Evolutionary conservation across 78 protist genomes (phyloP), one percentile per base, ranked within the genome.

Genomic region (Dictyostelium intermedium): DNA sequence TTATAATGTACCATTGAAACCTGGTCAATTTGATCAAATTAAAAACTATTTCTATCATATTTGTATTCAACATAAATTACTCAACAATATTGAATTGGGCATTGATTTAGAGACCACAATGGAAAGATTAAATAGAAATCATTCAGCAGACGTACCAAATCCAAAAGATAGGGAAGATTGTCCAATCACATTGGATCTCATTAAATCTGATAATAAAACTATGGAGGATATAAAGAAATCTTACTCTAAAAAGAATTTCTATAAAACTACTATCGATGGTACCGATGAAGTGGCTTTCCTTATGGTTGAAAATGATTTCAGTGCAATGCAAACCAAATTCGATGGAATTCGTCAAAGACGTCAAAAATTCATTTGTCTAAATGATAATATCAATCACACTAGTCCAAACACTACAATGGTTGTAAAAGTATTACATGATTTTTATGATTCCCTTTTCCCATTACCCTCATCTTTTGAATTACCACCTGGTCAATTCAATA

Each of bases 341-440:
- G 98, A 98, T 35, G 92, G 93, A 13, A 56, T 98, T 41, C 97
- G 97, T 41, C 56, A 37, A 39, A 43, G 43, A 60, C 72, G 97
- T 7, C 85, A 91, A n/a, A 96, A 96, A 76, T 98, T 97, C 41
- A 77, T 98, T 78, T 98, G 99, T 69, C 82, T 98, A 45, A 98
- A 98, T 86, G 99, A 98, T 81, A 95, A 98, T 97, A 93, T 97
- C 63, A 74, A 98, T 78, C 96, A 97, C 85, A 39, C 66, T 9
- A 37, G 84, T 20, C 95, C 96, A 8, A 30, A 50, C 3, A 69
- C 63, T 6, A 32, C 80, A 0, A 66, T 0, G 13, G 97, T 72
- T 2, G 60, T 95, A 2, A 39, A 86, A 10, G 96, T 87, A 1
- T 13, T 97, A 13, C 91, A 87, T 14, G 69, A 96, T 63, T 97